Percentiles rank a stretch among this genome's conserved stretches.
Evolutionary conservation across 139 green algal species (phyloP).

Genomic region (Chlorella ohadii): DNA sequence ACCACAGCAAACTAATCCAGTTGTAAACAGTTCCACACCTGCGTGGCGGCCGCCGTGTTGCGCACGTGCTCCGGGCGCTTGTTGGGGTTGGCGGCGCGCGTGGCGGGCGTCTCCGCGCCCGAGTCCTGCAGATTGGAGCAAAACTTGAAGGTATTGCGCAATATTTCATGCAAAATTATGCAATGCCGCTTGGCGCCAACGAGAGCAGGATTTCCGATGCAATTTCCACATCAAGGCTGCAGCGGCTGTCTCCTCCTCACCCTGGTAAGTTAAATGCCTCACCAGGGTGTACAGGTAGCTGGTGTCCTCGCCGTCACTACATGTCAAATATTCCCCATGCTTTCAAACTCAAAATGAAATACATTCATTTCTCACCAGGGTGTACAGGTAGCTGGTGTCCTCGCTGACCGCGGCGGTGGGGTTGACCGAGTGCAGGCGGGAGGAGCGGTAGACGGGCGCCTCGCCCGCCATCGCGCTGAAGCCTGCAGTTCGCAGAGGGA

Average conservation of each 20-base stretch:
- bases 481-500: not conserved
- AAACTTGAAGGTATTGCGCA: too few species aligned
- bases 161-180: too few species aligned
- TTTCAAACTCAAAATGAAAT: too few species aligned
- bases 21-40: too few species aligned
- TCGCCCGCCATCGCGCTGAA: slow-evolving; percentile 13
- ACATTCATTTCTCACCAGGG: not conserved
- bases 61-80: slow-evolving; percentile 34
- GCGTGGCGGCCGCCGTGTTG: slow-evolving; percentile 31
- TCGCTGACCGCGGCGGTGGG: slow-evolving; percentile 28
- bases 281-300: slow-evolving; percentile 35
- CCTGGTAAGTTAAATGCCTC: too few species aligned
- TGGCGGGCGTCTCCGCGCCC: slow-evolving; percentile 18
- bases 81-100: slow-evolving; percentile 29
- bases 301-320: slow-evolving; percentile 20
- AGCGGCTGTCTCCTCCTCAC: too few species aligned
- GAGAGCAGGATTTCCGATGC: too few species aligned
- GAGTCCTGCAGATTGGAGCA: slow-evolving; percentile 28
- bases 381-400: slow-evolving; percentile 28
- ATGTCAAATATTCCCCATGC: too few species aligned
- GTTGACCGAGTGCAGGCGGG: slow-evolving; percentile 32
- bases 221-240: too few species aligned
- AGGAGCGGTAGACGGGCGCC: slow-evolving; percentile 27
- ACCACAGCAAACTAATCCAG: too few species aligned
- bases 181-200: too few species aligned